These are phyloP conservation scores for Trametopsis cervina DNA, from an alignment of 768 basidiomycete species.

Conservation along the genomic window DNA sequence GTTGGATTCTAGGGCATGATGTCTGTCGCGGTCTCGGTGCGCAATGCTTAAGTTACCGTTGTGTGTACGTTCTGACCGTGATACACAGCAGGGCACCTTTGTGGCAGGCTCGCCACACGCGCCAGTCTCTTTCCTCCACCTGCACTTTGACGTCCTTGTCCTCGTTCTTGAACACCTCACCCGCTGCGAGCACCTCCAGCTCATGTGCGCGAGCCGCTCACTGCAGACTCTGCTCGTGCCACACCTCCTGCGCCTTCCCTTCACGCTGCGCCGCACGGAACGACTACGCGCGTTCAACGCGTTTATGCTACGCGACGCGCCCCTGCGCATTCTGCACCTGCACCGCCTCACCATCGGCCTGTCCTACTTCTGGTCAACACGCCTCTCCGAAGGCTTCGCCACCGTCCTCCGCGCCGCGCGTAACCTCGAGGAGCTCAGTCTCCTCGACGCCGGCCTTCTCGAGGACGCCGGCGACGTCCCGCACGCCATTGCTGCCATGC, in stretches of 20 bases:
- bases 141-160: not conserved
- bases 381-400: not conserved
- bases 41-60: too few relatives aligned
- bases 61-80: too few relatives aligned
- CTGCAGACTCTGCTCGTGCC: not conserved
- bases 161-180: not conserved
- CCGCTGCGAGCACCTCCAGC: not conserved
- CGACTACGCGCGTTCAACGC: not conserved
- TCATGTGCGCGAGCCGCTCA: not conserved
- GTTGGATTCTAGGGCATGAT: too few relatives aligned
- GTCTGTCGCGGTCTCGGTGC: too few relatives aligned
- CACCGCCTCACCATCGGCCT: not conserved
- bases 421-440: not conserved
- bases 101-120: too few relatives aligned
- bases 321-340: not conserved
- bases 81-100: too few relatives aligned
- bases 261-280: not conserved
- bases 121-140: not conserved
- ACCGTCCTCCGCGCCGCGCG: not conserved
- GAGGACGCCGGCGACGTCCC: not conserved
- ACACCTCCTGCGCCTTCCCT: not conserved
- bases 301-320: not conserved
- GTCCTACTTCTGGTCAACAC: not conserved
- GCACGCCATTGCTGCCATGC: not conserved
- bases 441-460: not conserved